Base-by-base conservation (phyloP, 1,139 yeast genomes). In the Barnettozyma hawaiiensis region DNA sequence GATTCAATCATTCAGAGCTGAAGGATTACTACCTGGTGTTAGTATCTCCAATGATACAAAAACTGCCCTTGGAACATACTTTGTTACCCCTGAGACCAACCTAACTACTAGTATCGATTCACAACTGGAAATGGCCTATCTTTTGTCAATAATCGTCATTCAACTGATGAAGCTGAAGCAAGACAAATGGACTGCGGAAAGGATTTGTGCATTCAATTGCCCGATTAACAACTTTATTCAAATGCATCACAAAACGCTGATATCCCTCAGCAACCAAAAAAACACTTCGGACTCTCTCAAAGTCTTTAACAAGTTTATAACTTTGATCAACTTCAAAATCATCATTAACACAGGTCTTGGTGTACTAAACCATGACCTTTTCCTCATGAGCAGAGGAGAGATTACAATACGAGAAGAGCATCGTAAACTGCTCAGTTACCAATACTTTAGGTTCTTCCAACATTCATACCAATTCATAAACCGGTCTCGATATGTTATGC, bases 341-440 rank as follows among this genome's bases (percentile, higher is more conserved):
- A 31, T 37, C 18, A 40, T 43, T 8, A 43, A 43, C 22, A 26
- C 43, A 16, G 40, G 37, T 14, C 19, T 43, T 2, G 41, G 41
- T 5, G 37, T 40, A 7, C 24, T 18, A 26, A 33, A 37, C 19
- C 16, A 21, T 20, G 16, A 14, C 8, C 9, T 43, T 12, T 37
- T 43, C 29, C 22, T 24, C 12, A 29, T 28, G 19, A 24, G 27
- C 12, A 7, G 6, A 8, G 22, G 6, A 8, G 22, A 23, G 12
- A 14, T 35, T 1, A 12, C 14, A 10, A 26, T 16, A 4, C 7
- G 22, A 2, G 9, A 9, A 8, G 31, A 29, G n/a, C 22, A 18
- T 10, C 14, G 29, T 5, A 14, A 24, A 22, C 19, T 36, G 5
- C 20, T 23, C 8, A 28, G 21, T 6, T 42, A 26, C 31, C 21